Evolutionary conservation across 2,329 filamentous ascomycete genomes (phyloP).

Genomic region (Epichloe sibirici): DNA sequence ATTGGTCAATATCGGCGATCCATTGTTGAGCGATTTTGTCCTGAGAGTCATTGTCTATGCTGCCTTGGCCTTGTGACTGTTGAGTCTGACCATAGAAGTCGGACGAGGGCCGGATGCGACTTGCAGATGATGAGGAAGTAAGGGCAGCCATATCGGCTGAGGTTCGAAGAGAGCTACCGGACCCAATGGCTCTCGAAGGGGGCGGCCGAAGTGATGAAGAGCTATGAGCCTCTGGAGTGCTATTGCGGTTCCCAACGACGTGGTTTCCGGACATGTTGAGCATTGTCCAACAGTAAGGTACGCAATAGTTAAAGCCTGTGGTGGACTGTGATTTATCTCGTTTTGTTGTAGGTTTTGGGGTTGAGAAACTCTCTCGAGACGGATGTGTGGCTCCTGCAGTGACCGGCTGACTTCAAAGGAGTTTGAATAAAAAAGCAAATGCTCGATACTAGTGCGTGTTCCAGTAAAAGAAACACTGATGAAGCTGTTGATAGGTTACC

Average conservation of each 20-base stretch:
- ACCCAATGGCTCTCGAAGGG: conserved; percentile 61
- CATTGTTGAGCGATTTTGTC: conserved; percentile 95
- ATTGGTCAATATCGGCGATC: conserved; percentile 98
- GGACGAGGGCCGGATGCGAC: conserved; percentile 83
- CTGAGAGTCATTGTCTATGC: conserved; percentile 64
- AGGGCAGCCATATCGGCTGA: conserved; percentile 94
- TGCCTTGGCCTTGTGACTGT: conserved; percentile 53
- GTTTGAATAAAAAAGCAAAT: conserved; percentile 24
- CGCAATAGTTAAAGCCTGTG: neutral
- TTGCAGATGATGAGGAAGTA: conserved; percentile 50
- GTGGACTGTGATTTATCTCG: neutral
- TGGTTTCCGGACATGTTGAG: conserved; percentile 57
- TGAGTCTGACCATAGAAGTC: conserved; percentile 81
- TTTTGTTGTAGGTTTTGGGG: neutral
- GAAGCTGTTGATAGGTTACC: conserved; percentile 1
- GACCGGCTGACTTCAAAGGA: conserved; percentile 75
- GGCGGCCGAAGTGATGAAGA: conserved; percentile 74
- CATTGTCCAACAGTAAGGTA: conserved; percentile 24
- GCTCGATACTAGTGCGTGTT: conserved; percentile 15
- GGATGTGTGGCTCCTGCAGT: conserved; percentile 55
- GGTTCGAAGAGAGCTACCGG: conserved; percentile 77
- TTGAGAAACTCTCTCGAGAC: conserved; percentile 14
- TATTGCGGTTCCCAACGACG: conserved; percentile 78
- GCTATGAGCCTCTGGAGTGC: conserved; percentile 83
- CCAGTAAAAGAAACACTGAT: conserved; percentile 12